Conservation (phyloP, 2,329 filamentous ascomycete species). For the Pseudogymnoascus destructans region DNA sequence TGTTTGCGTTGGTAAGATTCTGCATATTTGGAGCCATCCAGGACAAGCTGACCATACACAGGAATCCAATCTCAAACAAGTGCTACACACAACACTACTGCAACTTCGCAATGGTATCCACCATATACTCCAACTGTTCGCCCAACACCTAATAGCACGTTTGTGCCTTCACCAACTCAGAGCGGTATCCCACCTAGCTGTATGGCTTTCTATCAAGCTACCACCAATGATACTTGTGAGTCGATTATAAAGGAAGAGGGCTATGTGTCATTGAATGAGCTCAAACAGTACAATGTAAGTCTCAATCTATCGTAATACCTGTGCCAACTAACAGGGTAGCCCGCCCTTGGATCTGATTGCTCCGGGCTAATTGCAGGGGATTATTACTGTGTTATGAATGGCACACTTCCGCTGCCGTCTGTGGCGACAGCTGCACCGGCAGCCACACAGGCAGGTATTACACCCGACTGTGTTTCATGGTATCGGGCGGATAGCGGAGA, state of each 20-base stretch:
- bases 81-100: neutral
- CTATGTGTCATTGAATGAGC: neutral
- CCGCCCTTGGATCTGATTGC: neutral
- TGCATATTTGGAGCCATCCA: neutral
- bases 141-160: neutral
- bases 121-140: neutral
- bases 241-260: neutral
- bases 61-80: neutral
- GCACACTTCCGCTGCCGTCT: conserved; percentile 6
- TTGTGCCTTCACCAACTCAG: conserved; percentile 8
- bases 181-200: neutral
- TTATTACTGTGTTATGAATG: conserved; percentile 10
- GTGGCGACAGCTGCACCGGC: conserved; percentile 5
- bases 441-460: conserved; percentile 4
- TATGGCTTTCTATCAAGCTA: conserved; percentile 8
- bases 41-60: neutral
- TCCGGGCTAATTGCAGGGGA: conserved; percentile 8
- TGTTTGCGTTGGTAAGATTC: conserved; percentile 6
- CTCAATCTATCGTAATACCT: neutral
- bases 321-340: neutral
- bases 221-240: neutral
- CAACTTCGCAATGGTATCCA: conserved; percentile 3
- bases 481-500: conserved; percentile 4
- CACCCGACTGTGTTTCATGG: conserved; percentile 7
- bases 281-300: conserved; percentile 3